Base-by-base conservation (phyloP, 2,329 filamentous ascomycete genomes). In the Ophiocordyceps camponoti-rufipedis region DNA sequence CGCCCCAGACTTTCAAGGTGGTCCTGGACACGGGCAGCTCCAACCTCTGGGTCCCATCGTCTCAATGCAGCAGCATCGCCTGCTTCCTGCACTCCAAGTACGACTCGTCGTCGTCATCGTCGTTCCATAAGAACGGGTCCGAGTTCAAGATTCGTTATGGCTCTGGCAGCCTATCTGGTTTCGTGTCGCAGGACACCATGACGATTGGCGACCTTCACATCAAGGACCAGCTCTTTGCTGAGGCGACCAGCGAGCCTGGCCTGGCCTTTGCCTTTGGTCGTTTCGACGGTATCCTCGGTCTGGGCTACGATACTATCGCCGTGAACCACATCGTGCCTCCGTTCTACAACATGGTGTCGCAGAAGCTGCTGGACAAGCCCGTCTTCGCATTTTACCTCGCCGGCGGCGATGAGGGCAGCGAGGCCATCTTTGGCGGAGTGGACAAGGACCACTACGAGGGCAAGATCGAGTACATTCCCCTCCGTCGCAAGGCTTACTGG, bases 401-500 rank as follows among this genome's bases (percentile, higher is more conserved):
- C 55, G 75, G 84, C 57, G 62, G 65, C 23, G 75, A 82, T 23
- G 78, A 78, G 44, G 75, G 84, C 62, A 95, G 88, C 40, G 88
- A 88, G 68, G 88, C 80, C 49, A 79, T 81, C 53, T 98, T 98
- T 54, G 89, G 89, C 63, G 89, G 89, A 53, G 67, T 94, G 50
- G 81, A 96, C 65, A 70, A 86, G 68, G 69, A 71, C 60, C 86
- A 91, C 72, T 79, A 73, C 63, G 80, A 74, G 38, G 91, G 91
- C 58, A 81, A 96, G 65, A 75, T 98, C 57, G 85, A 80, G 62
- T 93, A 87, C 65, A 86, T 98, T 54, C 91, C 91, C 46, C 78
- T 98, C 55, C 85, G 91, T 65, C 85, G 91, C 63, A 96, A 96
- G 82, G 91, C 91, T 44, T 98, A 98, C 77, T 98, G 91, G 91